Percentiles rank a stretch among this genome's conserved stretches.
These are phyloP conservation scores for Fusarium burgessii DNA, from an alignment of 2,329 filamentous ascomycete species.

Conservation along the genomic window DNA sequence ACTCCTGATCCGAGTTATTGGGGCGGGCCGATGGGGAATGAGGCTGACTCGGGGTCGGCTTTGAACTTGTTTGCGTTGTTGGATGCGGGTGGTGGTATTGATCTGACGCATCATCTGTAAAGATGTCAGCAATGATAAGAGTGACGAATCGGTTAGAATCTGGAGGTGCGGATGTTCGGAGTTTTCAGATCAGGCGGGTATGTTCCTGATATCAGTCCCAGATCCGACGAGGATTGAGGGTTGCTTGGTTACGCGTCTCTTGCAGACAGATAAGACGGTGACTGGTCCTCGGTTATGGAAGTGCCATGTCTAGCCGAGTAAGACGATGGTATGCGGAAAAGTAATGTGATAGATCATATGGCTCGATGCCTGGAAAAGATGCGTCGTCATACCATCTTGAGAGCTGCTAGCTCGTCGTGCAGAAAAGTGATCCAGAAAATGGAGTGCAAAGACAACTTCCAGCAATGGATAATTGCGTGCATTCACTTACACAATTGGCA, in stretches of 20 bases:
- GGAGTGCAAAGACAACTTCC: neutral
- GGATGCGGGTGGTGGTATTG: constrained; percentile 65
- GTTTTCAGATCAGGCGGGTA: neutral
- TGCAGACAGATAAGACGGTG: neutral
- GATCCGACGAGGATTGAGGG: neutral
- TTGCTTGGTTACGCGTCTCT: neutral
- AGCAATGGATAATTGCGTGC: neutral
- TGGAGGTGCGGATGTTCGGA: constrained; percentile 24
- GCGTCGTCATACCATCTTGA: too few relatives aligned
- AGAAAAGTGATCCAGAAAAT: neutral
- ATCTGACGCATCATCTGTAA: constrained; percentile 58
- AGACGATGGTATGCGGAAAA: constrained; percentile 1
- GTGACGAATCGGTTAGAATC: neutral
- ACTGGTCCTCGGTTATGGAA: neutral
- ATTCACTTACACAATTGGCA: neutral
- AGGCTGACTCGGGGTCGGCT: constrained; percentile 58
- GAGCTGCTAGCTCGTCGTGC: too few relatives aligned
- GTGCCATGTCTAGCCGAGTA: constrained; percentile 13
- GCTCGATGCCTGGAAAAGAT: neutral
- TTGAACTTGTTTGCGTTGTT: constrained; percentile 65
- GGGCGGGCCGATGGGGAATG: constrained; percentile 53
- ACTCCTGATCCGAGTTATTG: constrained; percentile 58
- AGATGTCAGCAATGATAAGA: neutral
- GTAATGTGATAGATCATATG: constrained; percentile 5
- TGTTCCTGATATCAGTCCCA: neutral